A percentile compares a stretch with the other conserved stretches of the same genome.
Conservation (phyloP, 495 filamentous ascomycete genomes). For the Aspergillus carlsbadensis region DNA sequence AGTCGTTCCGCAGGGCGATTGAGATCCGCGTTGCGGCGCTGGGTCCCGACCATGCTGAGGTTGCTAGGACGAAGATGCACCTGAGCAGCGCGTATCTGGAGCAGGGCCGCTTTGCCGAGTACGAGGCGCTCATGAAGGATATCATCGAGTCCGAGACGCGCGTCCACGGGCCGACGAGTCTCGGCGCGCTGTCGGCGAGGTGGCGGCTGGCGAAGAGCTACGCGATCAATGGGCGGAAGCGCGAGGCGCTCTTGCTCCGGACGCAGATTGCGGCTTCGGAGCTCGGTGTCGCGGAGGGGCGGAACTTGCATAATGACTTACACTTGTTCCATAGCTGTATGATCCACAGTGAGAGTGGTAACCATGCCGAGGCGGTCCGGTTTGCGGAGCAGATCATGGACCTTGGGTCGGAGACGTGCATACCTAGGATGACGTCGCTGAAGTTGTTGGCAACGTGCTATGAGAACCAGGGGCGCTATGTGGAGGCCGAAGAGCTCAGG, state of each 20-base stretch:
- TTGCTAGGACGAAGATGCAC: background rate
- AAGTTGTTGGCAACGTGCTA: background rate
- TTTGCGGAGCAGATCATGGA: background rate
- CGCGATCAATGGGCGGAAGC: background rate
- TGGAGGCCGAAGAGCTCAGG: background rate
- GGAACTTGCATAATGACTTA: background rate
- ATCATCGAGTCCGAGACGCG: background rate
- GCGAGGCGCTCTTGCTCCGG: background rate
- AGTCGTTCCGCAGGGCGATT: background rate
- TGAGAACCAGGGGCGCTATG: background rate
- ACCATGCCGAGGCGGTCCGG: background rate
- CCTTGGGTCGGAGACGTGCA: background rate
- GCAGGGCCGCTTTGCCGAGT: background rate
- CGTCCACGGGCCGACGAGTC: background rate
- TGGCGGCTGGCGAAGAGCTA: background rate
- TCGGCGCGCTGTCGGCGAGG: background rate
- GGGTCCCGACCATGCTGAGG: background rate
- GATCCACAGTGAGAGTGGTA: background rate
- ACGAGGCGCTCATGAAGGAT: background rate
- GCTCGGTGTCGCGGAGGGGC: background rate
- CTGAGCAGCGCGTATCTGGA: background rate
- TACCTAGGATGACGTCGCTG: background rate
- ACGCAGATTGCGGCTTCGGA: background rate
- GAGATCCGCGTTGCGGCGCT: background rate
- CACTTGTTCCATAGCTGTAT: background rate